Evolutionary conservation across 768 basidiomycete species (phyloP), one percentile per base, ranked within the genome.

Genomic region (Boletus subparvulus): DNA sequence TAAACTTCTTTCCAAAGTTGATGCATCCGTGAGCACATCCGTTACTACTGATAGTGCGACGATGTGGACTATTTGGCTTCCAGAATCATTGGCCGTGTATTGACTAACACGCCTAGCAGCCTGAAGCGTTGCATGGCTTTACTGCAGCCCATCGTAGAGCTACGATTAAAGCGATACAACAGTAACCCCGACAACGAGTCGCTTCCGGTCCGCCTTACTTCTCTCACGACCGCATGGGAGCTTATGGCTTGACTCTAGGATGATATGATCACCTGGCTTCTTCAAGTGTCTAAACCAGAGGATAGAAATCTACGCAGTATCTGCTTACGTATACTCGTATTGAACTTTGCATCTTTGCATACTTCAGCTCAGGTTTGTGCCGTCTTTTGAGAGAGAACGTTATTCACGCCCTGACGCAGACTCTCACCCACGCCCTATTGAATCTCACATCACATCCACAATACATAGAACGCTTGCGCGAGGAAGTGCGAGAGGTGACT

Each of bases 201-300:
- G 59, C 26, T 73, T 55, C 77, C 78, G 36, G 76, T 75, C 47
- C 11, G 69, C 61, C 37, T 35, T 57, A 16, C 21, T 39, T 14
- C 45, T 57, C 49, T 33, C 50, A 44, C 19, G 33, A 47, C 28
- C 8, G 32, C 50, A 44, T 52, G 33, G 37, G 35, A 50, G 47
- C 59, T 64, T 6, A 63, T 30, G 33, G 45, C 28, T 47, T 40
- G 13, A 30, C 3, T 35, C 19, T 46, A 76, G 75, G 72, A 74
- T 43, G 78, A 78, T 58, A 46, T 77, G 62, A 67, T 79, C 13
- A 69, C 69, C 33, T 77, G 76, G 78, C 62, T 79, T n/a, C 68
- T 79, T 60, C 70, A 70, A 11, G 70, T 69, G 13, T 67, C 69
- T 26, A 54, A 54, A 51, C 67, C 41, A 41, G 63, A 63, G 58